Conservation (phyloP, 2,329 filamentous ascomycete genomes). For the Zymoseptoria pseudotritici region DNA sequence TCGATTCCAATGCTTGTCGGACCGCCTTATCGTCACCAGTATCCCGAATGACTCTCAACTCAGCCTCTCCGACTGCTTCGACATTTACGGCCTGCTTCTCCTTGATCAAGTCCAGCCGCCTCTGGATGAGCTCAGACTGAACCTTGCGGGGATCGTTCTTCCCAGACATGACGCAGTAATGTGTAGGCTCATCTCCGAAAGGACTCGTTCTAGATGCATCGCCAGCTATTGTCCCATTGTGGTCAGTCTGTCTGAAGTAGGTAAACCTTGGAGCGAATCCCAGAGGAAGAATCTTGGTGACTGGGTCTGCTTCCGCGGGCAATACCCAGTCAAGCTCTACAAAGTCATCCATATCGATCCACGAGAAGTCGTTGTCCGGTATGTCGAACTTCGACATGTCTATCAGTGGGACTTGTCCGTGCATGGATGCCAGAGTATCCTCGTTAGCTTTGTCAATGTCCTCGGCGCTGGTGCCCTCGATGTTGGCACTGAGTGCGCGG, state of each 20-base stretch:
- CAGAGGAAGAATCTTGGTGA: constrained; percentile 88
- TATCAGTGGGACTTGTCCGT: constrained; percentile 44
- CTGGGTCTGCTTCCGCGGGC: constrained; percentile 79
- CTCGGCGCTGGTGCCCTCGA: constrained; percentile 70
- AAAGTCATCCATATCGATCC: constrained; percentile 99
- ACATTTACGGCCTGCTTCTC: constrained; percentile 71
- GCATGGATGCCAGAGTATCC: constrained; percentile 50
- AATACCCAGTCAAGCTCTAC: constrained; percentile 96
- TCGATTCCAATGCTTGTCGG: constrained; percentile 48
- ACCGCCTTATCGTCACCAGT: constrained; percentile 37
- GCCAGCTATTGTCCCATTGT: constrained; percentile 69
- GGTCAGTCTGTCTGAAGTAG: constrained; percentile 95
- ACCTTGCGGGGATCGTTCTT: constrained; percentile 72
- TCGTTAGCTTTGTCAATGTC: constrained; percentile 63
- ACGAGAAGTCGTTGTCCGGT: constrained; percentile 87
- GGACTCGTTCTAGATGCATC: constrained; percentile 76
- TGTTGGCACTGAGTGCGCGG: constrained; percentile 83
- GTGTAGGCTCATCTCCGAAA: constrained; percentile 88
- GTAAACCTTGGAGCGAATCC: constrained; percentile 92
- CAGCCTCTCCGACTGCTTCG: constrained; percentile 64
- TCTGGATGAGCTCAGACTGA: constrained; percentile 76
- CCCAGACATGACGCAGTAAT: constrained; percentile 84
- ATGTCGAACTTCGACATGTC: constrained; percentile 86
- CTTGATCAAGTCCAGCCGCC: constrained; percentile 69
- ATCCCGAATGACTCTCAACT: constrained; percentile 54